Evolutionary conservation across 1,284 basidiomycete genomes (phyloP).

Genomic region (Neonothopanus nambi): DNA sequence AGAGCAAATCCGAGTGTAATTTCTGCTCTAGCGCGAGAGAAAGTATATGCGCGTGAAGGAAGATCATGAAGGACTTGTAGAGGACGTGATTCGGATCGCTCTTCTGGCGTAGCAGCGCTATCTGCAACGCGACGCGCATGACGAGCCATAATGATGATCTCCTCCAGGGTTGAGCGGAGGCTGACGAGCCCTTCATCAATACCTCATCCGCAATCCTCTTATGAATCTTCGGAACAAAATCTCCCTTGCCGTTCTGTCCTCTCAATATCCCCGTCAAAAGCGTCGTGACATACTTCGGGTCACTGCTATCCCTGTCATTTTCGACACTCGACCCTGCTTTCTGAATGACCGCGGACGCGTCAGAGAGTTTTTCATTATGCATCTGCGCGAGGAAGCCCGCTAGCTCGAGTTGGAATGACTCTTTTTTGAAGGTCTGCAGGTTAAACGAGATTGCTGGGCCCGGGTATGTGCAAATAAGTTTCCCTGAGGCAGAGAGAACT

Average conservation of each 20-base stretch:
- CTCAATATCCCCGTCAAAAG: slow-evolving; percentile 43
- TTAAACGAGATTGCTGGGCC: slow-evolving; percentile 19
- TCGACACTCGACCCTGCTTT: slow-evolving; percentile 9
- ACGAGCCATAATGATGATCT: slow-evolving; percentile 46
- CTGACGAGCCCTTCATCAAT: slow-evolving; percentile 38
- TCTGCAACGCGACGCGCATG: slow-evolving; percentile 46
- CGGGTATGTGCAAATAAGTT: slow-evolving; percentile 36
- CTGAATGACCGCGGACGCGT: slow-evolving; percentile 27
- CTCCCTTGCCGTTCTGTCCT: slow-evolving; percentile 31
- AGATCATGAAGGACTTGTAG: slow-evolving; percentile 50
- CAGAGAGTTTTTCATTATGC: slow-evolving; percentile 26
- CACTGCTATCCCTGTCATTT: slow-evolving; percentile 9
- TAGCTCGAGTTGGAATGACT: neutral
- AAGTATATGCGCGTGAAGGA: too few relatives aligned
- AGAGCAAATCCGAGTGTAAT: slow-evolving; percentile 32
- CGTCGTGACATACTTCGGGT: slow-evolving; percentile 17
- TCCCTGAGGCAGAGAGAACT: slow-evolving; percentile 38
- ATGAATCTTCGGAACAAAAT: slow-evolving; percentile 27
- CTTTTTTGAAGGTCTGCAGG: neutral
- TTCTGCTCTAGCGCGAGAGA: too few relatives aligned
- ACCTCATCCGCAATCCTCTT: slow-evolving; percentile 49
- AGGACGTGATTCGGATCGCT: slow-evolving; percentile 17
- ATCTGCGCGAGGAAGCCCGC: slow-evolving; percentile 24
- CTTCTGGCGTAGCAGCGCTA: slow-evolving; percentile 28
- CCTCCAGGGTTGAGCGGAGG: slow-evolving; percentile 42